Conservation (phyloP, 1,284 basidiomycete genomes). For the Anthracocystis setariae region DNA sequence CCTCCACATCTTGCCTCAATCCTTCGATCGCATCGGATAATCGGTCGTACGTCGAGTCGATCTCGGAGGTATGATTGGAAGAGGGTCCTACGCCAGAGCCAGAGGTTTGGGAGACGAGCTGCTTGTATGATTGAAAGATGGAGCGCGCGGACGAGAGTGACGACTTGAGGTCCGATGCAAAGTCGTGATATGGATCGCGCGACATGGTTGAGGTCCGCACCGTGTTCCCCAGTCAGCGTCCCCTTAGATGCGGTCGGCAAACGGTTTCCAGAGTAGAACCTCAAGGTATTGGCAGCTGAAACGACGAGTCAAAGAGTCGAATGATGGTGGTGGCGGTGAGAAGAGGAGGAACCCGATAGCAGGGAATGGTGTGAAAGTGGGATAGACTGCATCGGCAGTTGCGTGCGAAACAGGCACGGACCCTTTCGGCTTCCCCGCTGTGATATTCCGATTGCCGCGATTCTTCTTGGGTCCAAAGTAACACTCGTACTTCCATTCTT, state of each 20-base stretch:
- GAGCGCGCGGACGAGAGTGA: slow-evolving; percentile 49
- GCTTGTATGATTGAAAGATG: slow-evolving; percentile 43
- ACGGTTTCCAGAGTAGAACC: too few species aligned
- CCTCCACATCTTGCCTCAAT: slow-evolving; percentile 58
- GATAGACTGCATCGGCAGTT: slow-evolving; percentile 1
- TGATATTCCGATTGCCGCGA: slow-evolving; percentile 11
- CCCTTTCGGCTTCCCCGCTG: slow-evolving; percentile 2
- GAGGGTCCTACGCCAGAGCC: slow-evolving; percentile 2
- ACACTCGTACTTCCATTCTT: slow-evolving; percentile 29
- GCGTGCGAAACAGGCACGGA: slow-evolving; percentile 18
- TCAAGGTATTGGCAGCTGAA: too few species aligned
- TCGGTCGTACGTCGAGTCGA: slow-evolving; percentile 45
- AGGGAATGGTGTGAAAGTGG: slow-evolving; percentile 12
- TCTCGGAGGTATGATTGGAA: slow-evolving; percentile 8
- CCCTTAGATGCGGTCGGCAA: too few species aligned
- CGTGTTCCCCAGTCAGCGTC: too few species aligned
- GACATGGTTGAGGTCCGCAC: slow-evolving; percentile 41
- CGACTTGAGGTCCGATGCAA: slow-evolving; percentile 57
- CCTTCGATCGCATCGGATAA: slow-evolving; percentile 54
- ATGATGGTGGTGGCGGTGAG: not conserved
- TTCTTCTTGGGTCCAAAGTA: slow-evolving; percentile 75
- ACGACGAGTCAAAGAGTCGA: too few species aligned
- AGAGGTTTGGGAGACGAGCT: slow-evolving; percentile 22
- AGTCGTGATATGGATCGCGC: slow-evolving; percentile 64
- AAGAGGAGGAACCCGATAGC: slow-evolving; percentile 10